Percentiles rank a stretch among this genome's conserved stretches.
Conservation (phyloP, 2,329 filamentous ascomycete genomes). For the Pestalotiopsis sp. region DNA sequence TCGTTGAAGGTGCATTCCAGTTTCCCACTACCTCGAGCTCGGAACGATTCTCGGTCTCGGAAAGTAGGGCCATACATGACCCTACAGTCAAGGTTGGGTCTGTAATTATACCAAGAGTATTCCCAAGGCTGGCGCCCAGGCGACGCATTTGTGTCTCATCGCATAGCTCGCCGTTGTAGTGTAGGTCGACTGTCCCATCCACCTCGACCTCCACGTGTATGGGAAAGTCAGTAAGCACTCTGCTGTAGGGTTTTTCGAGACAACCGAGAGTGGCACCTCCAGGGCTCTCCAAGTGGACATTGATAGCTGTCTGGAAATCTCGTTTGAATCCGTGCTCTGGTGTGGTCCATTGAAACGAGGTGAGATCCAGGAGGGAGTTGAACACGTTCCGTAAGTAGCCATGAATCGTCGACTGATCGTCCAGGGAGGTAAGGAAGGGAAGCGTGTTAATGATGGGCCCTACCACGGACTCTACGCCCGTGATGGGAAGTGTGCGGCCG, state of each 20-base stretch:
- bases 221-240: background rate
- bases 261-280: constrained; percentile 1
- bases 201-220: background rate
- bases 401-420: constrained; percentile 14
- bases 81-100: too few species aligned
- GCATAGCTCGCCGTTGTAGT: background rate
- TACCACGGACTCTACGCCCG: constrained; percentile 26
- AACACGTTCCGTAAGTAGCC: constrained; percentile 17
- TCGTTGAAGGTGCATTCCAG: too few species aligned
- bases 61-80: too few species aligned
- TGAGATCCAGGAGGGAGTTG: constrained; percentile 7
- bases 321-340: constrained; percentile 12
- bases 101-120: too few species aligned
- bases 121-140: background rate
- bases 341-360: constrained; percentile 17
- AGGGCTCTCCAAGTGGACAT: constrained; percentile 4
- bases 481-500: constrained; percentile 34
- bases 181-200: background rate
- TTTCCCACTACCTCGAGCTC: too few species aligned
- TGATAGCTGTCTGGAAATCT: constrained; percentile 7
- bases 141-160: background rate
- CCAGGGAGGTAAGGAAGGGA: constrained; percentile 22
- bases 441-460: constrained; percentile 37
- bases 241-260: background rate
- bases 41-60: too few species aligned